phyloP scores from a whole-genome alignment of 1,139 yeast genomes.

The Yamadazyma spencermartinsiae region DNA sequence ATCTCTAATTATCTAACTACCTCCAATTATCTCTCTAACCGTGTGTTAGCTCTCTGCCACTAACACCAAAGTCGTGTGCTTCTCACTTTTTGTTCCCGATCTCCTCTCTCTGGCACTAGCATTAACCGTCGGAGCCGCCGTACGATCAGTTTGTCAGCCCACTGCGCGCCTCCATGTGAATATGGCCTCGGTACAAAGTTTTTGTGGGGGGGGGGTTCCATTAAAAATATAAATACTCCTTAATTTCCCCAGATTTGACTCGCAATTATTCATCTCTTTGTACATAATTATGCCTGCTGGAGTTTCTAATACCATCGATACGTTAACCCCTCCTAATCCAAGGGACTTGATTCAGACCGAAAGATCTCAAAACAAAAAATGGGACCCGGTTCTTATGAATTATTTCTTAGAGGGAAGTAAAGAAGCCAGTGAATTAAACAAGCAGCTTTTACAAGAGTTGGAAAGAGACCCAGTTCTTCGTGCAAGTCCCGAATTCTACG shows the following conservation, averaged over 20 bases:
- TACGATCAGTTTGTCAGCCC: too few species aligned
- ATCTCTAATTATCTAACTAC: too few species aligned
- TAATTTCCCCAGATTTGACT: too few species aligned
- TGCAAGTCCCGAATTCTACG: slow-evolving; percentile 39
- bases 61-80: too few species aligned
- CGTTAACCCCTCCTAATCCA: slow-evolving; percentile 35
- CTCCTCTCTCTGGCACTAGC: too few species aligned
- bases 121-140: too few species aligned
- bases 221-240: background rate
- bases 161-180: too few species aligned
- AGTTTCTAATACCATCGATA: slow-evolving; percentile 15
- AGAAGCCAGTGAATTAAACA: slow-evolving; percentile 34
- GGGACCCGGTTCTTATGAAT: slow-evolving; percentile 47
- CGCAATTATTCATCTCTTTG: background rate
- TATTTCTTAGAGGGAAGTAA: slow-evolving; percentile 47
- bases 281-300: slow-evolving; percentile 5
- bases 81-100: too few species aligned
- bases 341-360: slow-evolving; percentile 35
- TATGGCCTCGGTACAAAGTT: too few species aligned
- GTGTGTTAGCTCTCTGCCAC: too few species aligned
- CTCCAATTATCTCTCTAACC: too few species aligned
- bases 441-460: slow-evolving; percentile 40
- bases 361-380: slow-evolving; percentile 29
- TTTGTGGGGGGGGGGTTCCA: too few species aligned
- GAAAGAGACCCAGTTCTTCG: slow-evolving; percentile 52